Conservation (phyloP, 768 basidiomycete genomes). For the Boletus vinaceobasis region DNA sequence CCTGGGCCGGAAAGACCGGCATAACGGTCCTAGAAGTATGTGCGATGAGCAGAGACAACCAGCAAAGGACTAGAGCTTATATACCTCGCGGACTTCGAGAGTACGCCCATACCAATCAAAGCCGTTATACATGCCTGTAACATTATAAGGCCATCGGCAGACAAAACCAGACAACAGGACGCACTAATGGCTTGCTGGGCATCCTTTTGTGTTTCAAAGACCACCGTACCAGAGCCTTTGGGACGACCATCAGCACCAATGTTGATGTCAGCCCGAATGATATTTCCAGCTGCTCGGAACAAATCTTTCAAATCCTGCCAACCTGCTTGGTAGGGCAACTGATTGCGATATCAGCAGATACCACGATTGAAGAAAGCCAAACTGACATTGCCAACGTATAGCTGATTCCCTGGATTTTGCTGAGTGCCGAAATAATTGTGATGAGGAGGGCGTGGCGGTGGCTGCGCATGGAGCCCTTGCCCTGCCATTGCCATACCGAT, state of each 20-base stretch:
- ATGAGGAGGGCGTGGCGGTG: conserved; percentile 78
- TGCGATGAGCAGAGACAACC: background rate
- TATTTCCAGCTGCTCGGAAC: conserved; percentile 93
- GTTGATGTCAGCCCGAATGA: conserved; percentile 94
- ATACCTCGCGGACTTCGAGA: conserved; percentile 92
- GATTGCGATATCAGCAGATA: conserved; percentile 3
- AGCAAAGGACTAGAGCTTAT: conserved; percentile 8
- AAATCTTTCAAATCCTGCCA: conserved; percentile 99
- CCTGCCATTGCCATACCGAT: conserved; percentile 96
- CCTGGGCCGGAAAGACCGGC: conserved; percentile 75
- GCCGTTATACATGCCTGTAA: conserved; percentile 88
- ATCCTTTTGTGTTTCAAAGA: conserved; percentile 88
- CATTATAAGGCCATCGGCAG: background rate
- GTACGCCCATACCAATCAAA: conserved; percentile 96
- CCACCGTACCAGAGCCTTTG: conserved; percentile 96
- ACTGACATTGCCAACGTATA: conserved; percentile 88
- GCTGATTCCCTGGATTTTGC: conserved; percentile 77
- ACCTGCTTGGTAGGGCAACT: conserved; percentile 96
- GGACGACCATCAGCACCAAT: conserved; percentile 90
- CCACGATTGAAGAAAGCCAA: background rate
- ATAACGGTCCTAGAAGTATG: conserved; percentile 70
- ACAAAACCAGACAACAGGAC: conserved; percentile 28
- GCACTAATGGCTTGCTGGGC: conserved; percentile 88
- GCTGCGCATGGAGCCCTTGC: conserved; percentile 74
- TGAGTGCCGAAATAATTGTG: conserved; percentile 66